Conservation (phyloP, 805 yeast species). For the Pichia cabralensis region DNA sequence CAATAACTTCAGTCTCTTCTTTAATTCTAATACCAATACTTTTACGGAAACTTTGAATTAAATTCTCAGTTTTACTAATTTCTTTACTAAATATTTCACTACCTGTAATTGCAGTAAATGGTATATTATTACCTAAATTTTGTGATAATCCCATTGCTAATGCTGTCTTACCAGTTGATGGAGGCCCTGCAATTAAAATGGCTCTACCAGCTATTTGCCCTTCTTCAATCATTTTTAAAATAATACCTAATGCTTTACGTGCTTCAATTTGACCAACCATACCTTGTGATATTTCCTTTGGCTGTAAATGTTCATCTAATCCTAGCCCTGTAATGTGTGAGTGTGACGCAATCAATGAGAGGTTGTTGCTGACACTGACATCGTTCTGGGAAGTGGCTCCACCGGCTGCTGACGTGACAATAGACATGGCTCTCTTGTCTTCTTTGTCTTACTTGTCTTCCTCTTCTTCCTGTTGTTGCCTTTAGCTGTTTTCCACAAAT, state of each 20-base stretch:
- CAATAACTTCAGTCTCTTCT: slow-evolving; percentile 95
- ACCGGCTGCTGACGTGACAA: slow-evolving; percentile 5
- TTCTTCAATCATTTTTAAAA: slow-evolving; percentile 86
- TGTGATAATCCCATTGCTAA: slow-evolving; percentile 93
- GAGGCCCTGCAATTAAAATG: slow-evolving; percentile 92
- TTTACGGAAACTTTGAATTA: slow-evolving; percentile 93
- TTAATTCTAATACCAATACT: slow-evolving; percentile 94
- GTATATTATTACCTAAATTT: slow-evolving; percentile 93
- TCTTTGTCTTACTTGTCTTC: neutral
- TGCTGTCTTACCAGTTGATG: slow-evolving; percentile 98
- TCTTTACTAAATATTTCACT: slow-evolving; percentile 92
- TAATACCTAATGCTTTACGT: slow-evolving; percentile 88
- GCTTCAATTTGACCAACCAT: slow-evolving; percentile 71
- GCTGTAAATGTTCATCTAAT: slow-evolving; percentile 78
- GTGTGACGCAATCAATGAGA: slow-evolving; percentile 62
- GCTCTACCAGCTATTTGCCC: slow-evolving; percentile 94
- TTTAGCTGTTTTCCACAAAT: no score
- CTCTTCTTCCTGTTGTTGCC: neutral
- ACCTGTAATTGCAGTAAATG: slow-evolving; percentile 96
- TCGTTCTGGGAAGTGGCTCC: no score
- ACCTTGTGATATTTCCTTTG: slow-evolving; percentile 82
- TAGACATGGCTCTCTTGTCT: slow-evolving; percentile 13
- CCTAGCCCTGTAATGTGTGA: slow-evolving; percentile 96
- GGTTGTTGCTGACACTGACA: slow-evolving; percentile 11
- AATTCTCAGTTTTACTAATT: slow-evolving; percentile 89